phyloP scores from a whole-genome alignment of 2,329 filamentous ascomycete genomes.

The Stemphylium vesicarium region DNA sequence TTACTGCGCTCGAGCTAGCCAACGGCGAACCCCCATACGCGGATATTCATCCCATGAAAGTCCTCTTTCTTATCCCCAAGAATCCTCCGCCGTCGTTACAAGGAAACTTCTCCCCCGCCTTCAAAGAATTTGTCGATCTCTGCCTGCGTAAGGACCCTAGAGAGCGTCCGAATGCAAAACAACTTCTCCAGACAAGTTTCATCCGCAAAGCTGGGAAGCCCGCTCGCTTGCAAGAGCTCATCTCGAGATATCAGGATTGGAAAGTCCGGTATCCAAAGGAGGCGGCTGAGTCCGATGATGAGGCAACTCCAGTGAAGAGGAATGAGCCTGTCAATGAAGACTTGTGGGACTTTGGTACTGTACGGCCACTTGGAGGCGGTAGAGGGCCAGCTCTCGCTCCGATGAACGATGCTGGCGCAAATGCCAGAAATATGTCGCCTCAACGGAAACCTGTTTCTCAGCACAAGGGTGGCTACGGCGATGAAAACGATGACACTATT shows the following conservation, averaged over 20 bases:
- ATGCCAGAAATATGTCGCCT: slow-evolving; percentile 63
- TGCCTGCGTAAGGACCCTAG: slow-evolving; percentile 89
- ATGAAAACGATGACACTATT: slow-evolving; percentile 49
- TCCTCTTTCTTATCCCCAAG: slow-evolving; percentile 94
- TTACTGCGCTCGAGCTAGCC: slow-evolving; percentile 90
- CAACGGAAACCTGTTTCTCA: slow-evolving; percentile 43
- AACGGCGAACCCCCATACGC: slow-evolving; percentile 93
- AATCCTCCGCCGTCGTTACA: slow-evolving; percentile 80
- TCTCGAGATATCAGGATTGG: slow-evolving; percentile 89
- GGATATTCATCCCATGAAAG: slow-evolving; percentile 98
- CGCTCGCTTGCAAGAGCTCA: slow-evolving; percentile 94
- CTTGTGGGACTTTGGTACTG: slow-evolving; percentile 98
- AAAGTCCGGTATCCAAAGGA: slow-evolving; percentile 76
- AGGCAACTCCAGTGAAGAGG: slow-evolving; percentile 43
- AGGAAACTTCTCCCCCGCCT: slow-evolving; percentile 55
- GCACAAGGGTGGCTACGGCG: slow-evolving; percentile 31
- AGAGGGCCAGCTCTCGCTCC: slow-evolving; percentile 67
- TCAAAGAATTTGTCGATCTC: slow-evolving; percentile 61
- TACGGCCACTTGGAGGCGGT: slow-evolving; percentile 69
- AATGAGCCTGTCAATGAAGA: slow-evolving; percentile 72
- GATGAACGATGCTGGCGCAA: slow-evolving; percentile 82
- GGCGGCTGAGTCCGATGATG: slow-evolving; percentile 60
- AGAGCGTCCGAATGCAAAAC: slow-evolving; percentile 84
- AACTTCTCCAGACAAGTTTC: slow-evolving; percentile 88
- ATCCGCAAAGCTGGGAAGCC: slow-evolving; percentile 92